phyloP scores from a whole-genome alignment of 352 stramenopile genomes.

The Phytophthora sansomeana region DNA sequence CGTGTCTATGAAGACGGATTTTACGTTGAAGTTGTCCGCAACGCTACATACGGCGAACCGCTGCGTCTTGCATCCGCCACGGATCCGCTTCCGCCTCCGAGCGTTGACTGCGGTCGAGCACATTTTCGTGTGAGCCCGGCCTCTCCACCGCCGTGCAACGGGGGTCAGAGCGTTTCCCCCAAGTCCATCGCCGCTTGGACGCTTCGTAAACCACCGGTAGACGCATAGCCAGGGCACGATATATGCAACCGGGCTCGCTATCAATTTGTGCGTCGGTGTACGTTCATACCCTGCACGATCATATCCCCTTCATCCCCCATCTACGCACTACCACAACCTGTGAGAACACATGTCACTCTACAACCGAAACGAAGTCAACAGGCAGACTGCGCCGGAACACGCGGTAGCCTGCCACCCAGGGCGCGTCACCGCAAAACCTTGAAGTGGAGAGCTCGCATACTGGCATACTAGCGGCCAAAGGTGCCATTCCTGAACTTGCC shows the following conservation, averaged over 20 bases:
- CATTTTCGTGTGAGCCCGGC: background rate
- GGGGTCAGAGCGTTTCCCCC: conserved; percentile 17
- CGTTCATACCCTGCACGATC: no score
- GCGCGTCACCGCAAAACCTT: conserved; percentile 20
- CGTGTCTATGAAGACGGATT: no score
- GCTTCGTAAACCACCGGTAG: conserved; percentile 24
- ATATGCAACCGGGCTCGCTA: no score
- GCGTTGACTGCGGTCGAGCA: background rate
- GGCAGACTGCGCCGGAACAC: no score
- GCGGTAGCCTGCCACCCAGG: conserved; percentile 1
- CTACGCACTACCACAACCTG: no score
- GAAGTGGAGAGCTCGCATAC: no score
- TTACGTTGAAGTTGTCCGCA: conserved; percentile 24
- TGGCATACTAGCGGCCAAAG: no score
- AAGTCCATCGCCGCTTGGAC: conserved; percentile 3
- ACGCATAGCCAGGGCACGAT: background rate
- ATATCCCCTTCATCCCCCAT: no score
- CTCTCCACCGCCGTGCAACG: no score
- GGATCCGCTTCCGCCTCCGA: background rate
- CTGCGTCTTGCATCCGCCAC: background rate
- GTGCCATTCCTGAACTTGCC: conserved; percentile 36
- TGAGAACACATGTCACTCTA: background rate
- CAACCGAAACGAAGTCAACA: no score
- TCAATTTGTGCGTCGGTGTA: no score
- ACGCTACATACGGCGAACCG: background rate